Conservation (phyloP, 139 green algal species). For the Raphidocelis subcapitata region DNA sequence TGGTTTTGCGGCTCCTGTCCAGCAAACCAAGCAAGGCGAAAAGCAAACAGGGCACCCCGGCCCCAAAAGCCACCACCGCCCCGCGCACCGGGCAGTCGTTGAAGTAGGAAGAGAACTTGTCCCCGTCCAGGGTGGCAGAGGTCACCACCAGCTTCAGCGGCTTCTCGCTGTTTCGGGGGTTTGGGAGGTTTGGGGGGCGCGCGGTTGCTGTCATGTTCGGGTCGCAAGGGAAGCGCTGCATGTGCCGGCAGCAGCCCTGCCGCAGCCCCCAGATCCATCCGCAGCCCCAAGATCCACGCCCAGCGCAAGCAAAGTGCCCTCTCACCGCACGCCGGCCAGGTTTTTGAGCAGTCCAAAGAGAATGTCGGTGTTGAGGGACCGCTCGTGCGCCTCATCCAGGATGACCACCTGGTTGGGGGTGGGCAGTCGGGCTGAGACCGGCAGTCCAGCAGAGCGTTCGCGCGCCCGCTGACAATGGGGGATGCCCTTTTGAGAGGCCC, state of each 20-base stretch:
- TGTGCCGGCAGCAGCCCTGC: no score
- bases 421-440: neutral
- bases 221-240: no score
- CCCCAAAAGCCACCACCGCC: no score
- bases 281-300: no score
- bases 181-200: no score
- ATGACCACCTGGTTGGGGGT: constrained; percentile 64
- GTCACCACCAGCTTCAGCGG: constrained; percentile 84
- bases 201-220: no score
- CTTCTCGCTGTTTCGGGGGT: constrained; percentile 21
- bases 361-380: constrained; percentile 94
- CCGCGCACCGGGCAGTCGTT: constrained; percentile 66
- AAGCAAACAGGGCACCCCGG: no score
- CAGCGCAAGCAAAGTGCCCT: no score
- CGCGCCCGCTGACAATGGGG: neutral
- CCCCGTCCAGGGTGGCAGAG: constrained; percentile 86
- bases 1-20: no score
- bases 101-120: constrained; percentile 91
- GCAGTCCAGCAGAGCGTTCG: neutral
- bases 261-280: no score
- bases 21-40: no score
- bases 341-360: constrained; percentile 94
- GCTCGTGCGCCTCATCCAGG: constrained; percentile 97
- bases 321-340: constrained; percentile 19
- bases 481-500: neutral